phyloP scores from a whole-genome alignment of 2,329 filamentous ascomycete genomes.

The Calonectria naviculata region DNA sequence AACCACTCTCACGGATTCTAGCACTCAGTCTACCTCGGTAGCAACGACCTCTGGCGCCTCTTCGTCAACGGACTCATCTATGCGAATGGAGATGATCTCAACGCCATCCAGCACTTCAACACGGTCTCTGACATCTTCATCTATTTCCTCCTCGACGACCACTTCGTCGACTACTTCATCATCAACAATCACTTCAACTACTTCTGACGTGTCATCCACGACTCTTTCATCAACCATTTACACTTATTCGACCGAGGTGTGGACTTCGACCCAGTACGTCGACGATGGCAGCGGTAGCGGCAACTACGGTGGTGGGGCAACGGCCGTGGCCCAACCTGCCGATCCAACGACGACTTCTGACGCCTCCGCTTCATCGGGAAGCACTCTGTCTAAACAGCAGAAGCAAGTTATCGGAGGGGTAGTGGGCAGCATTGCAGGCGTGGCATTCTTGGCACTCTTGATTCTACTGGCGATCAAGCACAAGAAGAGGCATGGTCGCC shows the following conservation, averaged over 20 bases:
- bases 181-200: conserved; percentile 8
- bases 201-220: conserved; percentile 24
- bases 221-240: conserved; percentile 36
- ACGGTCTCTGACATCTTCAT: conserved; percentile 28
- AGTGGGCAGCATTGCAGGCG: conserved; percentile 67
- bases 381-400: conserved; percentile 44
- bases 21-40: conserved; percentile 21
- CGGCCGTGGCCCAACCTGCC: conserved; percentile 31
- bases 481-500: conserved; percentile 61
- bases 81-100: conserved; percentile 22
- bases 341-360: conserved; percentile 31
- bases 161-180: conserved; percentile 22
- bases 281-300: conserved; percentile 23
- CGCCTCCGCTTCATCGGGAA: conserved; percentile 25
- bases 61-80: conserved; percentile 8
- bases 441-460: conserved; percentile 66
- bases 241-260: conserved; percentile 39
- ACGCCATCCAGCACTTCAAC: conserved; percentile 21
- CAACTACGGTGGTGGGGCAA: conserved; percentile 24
- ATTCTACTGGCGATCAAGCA: conserved; percentile 65
- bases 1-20: conserved; percentile 30
- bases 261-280: conserved; percentile 36
- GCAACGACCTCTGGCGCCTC: conserved; percentile 27
- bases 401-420: conserved; percentile 65
- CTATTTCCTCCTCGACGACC: conserved; percentile 23